These are phyloP conservation scores for Aspergillus pseudoglaucus DNA, from an alignment of 2,329 filamentous ascomycete genomes.

Conservation along the genomic window DNA sequence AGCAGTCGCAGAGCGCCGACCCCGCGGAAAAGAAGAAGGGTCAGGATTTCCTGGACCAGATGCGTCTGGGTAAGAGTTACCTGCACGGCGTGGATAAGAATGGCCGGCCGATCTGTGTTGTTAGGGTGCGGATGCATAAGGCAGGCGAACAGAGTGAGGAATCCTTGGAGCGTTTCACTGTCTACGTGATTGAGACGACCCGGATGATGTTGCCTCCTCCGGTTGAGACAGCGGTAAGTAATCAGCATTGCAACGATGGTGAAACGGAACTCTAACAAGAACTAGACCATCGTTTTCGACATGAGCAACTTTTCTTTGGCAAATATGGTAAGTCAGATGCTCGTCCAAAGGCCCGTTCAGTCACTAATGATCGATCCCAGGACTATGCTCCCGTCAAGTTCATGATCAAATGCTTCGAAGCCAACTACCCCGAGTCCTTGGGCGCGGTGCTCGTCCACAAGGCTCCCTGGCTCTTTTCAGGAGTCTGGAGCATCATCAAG, in stretches of 20 bases:
- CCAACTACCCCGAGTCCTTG: constrained; percentile 92
- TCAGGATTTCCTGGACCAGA: constrained; percentile 73
- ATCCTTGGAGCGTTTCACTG: constrained; percentile 79
- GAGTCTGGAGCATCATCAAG: constrained; percentile 92
- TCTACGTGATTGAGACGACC: constrained; percentile 92
- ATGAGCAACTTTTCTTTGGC: constrained; percentile 90
- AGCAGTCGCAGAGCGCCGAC: constrained; percentile 55
- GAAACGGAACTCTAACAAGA: constrained; percentile 16
- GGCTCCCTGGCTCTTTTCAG: constrained; percentile 94
- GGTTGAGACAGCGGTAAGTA: constrained; percentile 80
- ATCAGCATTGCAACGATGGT: not conserved
- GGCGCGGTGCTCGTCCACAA: constrained; percentile 91
- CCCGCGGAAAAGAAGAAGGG: constrained; percentile 59
- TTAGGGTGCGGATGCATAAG: constrained; percentile 74
- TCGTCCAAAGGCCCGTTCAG: not conserved
- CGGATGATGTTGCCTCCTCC: constrained; percentile 72
- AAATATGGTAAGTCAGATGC: constrained; percentile 67
- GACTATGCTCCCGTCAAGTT: constrained; percentile 97
- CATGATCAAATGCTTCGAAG: constrained; percentile 99
- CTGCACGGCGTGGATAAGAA: constrained; percentile 79
- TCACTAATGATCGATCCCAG: constrained; percentile 31
- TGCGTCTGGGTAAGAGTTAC: constrained; percentile 88
- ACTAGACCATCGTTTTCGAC: constrained; percentile 83
- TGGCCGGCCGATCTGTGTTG: constrained; percentile 79
- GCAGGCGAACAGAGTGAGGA: constrained; percentile 75